Conservation (phyloP, 257 asterid genomes). For the Jaltomata sinuosa region DNA sequence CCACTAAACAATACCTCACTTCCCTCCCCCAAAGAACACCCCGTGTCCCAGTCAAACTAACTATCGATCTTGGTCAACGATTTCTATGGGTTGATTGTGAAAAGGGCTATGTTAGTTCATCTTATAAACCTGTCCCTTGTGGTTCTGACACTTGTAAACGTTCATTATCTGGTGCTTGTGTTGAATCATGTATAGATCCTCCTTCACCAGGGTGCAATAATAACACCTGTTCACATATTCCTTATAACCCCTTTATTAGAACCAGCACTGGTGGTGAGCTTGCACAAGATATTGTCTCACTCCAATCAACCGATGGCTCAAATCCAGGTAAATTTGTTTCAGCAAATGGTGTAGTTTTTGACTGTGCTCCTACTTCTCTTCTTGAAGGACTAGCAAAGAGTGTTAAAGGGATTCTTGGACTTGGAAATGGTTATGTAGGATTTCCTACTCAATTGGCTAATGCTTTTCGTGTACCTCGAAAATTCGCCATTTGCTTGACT, state of each 20-base stretch:
- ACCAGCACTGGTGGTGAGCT: not conserved
- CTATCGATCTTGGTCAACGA: conserved; percentile 27
- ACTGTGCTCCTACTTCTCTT: not conserved
- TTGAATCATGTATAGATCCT: not conserved
- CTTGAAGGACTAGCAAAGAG: not conserved
- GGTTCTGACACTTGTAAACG: conserved; percentile 14
- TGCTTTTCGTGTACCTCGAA: not conserved
- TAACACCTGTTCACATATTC: not conserved
- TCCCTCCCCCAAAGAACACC: conserved; percentile 23
- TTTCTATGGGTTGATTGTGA: conserved; percentile 26
- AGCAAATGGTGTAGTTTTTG: not conserved
- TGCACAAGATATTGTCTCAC: not conserved
- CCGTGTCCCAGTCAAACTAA: conserved; percentile 14
- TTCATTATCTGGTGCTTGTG: not conserved
- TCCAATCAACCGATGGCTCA: not conserved
- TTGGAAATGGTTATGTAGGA: not conserved
- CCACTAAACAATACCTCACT: conserved; percentile 10
- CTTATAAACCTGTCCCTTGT: conserved; percentile 12
- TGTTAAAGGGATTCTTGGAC: not conserved
- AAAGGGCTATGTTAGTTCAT: conserved; percentile 10
- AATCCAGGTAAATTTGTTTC: not conserved
- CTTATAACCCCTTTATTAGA: not conserved
- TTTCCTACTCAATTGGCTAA: not conserved
- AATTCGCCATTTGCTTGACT: not conserved
- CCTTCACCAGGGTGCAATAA: not conserved